Evolutionary conservation across 2,329 filamentous ascomycete species (phyloP), one percentile per base, ranked within the genome.

Genomic region (Pseudopyricularia cyperi): DNA sequence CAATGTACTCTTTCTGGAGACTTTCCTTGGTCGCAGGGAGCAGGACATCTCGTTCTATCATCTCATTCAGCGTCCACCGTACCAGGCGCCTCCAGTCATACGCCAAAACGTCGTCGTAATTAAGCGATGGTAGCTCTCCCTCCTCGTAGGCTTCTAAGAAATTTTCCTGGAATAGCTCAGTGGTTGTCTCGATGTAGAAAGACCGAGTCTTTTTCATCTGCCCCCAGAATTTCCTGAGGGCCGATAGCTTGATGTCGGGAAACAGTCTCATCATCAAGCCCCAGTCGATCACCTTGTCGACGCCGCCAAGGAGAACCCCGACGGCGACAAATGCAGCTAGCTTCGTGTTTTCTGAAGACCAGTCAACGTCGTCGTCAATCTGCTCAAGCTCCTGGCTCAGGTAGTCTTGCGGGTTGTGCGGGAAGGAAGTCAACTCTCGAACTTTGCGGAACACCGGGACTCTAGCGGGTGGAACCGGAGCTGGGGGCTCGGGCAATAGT

Each of bases 51-150:
- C 73, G 68, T 30, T 71, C 65, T 1, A 67, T 67, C 24, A 72
- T 66, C 4, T 78, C 75, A 22, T 73, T 70, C 56, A 79, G 68
- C 1, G 82, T 75, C 87, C 87, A 91, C 34, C 75, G 70, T 47
- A 89, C 75, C 6, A 90, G 65, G 4, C 63, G 65, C 9, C 70
- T 66, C 85, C 87, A 89, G 60, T 90, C 82, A 54, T 87, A 88
- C 2, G 74, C 72, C 37, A 75, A 63, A 0, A 81, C 71, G 46
- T 84, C 67, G 50, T 85, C 73, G 56, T 78, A 86, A 61, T 88
- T 71, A 19, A 90, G 70, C 2, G 71, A 63, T 2, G 80, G 74
- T 1, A 90, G 57, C 55, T 83, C 73, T 8, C 75, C 75, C 2
- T 70, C 71, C 56, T 82, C 76, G 57, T 89, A 88, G 0, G 85